A percentile compares a stretch with the other conserved stretches of the same genome.
These are phyloP conservation scores for Galerina sulciceps DNA, from an alignment of 768 basidiomycete species.

Conservation along the genomic window DNA sequence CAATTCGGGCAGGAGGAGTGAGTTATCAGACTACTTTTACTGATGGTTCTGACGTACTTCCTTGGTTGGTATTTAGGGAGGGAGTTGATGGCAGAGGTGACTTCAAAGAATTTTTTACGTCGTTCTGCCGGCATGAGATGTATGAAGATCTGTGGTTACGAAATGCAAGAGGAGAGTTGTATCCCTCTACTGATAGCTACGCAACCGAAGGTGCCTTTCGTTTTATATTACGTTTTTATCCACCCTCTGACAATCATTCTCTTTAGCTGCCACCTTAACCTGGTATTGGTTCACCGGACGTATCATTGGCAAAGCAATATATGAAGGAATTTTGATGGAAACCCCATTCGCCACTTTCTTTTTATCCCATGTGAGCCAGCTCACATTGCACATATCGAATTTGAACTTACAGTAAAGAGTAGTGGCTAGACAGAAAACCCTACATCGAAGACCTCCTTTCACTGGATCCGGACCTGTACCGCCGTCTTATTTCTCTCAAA, in stretches of 20 bases:
- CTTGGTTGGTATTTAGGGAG: conserved; percentile 47
- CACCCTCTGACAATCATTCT: not conserved
- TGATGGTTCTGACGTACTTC: not conserved
- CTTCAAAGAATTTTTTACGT: conserved; percentile 98
- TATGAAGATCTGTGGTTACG: conserved; percentile 94
- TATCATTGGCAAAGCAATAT: conserved; percentile 94
- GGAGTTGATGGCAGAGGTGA: conserved; percentile 97
- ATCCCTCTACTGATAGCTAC: conserved; percentile 93
- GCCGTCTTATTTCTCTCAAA: conserved; percentile 90
- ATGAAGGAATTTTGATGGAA: conserved; percentile 94
- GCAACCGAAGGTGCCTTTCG: conserved; percentile 84
- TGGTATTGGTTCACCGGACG: conserved; percentile 96
- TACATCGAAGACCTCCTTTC: no score
- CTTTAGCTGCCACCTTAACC: conserved; percentile 75
- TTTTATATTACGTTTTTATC: not conserved
- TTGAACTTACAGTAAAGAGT: no score
- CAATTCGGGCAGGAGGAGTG: conserved; percentile 87
- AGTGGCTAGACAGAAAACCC: no score
- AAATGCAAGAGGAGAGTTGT: conserved; percentile 90
- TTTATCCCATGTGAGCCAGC: conserved; percentile 69
- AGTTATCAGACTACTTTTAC: conserved; percentile 8
- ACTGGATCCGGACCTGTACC: conserved; percentile 92
- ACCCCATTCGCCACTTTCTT: conserved; percentile 97
- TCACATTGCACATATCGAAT: not conserved
- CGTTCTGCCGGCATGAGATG: conserved; percentile 90